Base-by-base conservation (phyloP, 495 filamentous ascomycete genomes). In the Hyaloscypha finlandica region DNA sequence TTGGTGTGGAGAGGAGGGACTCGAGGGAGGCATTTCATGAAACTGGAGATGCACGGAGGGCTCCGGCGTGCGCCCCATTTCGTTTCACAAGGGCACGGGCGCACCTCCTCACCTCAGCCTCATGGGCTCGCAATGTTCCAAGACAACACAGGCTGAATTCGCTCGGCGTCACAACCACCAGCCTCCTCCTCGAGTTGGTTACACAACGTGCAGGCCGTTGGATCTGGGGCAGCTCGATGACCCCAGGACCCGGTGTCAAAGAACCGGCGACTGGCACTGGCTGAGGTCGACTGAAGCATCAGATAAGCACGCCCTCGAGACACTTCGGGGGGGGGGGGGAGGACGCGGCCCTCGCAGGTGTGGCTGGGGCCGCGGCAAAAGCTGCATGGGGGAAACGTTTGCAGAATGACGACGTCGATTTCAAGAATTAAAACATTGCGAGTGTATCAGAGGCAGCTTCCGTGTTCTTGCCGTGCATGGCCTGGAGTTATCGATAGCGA, bases 261-360 rank as follows among this genome's bases (percentile, higher is more conserved):
- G 19, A 14, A n/a, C 1, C 42, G 8, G 9, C 1, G 42, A 16
- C 16, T n/a, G 42, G 42, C 29, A 29, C 4, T 56, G 19, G 53
- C 53, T 56, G 51, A 11, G 51, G 51, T n/a, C 16, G 25, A 11
- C 16, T 53, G 53, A 56, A 56, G 29, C 8, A 56, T 56, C 8
- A 56, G 53, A 56, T 31, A 56, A 8, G 53, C 14, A 53, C 51
- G 51, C 30, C 30, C 53, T 6, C 30, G 25, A 37, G 56, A 6
- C 32, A 37, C 14, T 25, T 25, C 25, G 25, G 25, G n/a, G 25
- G 5, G 32, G 25, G 25, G n/a, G 25, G 5, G 32, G 9, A 59
- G 30, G 56, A 59, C 53, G 53, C 53, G 53, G 53, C 53, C 25
- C 53, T 55, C 53, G 22, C 53, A 56, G 53, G 8, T 29, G 22